phyloP scores from a whole-genome alignment of 805 yeast species.

The Saccharomycopsis babjevae region DNA sequence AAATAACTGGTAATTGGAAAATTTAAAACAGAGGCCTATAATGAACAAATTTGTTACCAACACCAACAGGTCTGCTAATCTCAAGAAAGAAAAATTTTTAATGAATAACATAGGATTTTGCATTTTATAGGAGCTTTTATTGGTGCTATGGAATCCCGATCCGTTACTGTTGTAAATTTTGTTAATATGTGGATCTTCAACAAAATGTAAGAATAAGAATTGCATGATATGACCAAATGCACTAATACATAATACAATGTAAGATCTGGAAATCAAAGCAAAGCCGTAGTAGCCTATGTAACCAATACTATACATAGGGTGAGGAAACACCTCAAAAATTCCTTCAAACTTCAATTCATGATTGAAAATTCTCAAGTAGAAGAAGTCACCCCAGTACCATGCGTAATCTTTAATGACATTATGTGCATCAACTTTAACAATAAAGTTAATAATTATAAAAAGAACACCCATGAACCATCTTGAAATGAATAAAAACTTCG shows the following conservation, averaged over 20 bases:
- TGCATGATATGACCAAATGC: constrained; percentile 68
- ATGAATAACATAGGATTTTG: constrained; percentile 50
- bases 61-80: constrained; percentile 54
- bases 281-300: constrained; percentile 81
- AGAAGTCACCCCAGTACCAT: constrained; percentile 94
- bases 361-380: constrained; percentile 62
- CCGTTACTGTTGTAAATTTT: constrained; percentile 41
- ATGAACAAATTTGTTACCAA: constrained; percentile 33
- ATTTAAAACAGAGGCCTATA: constrained; percentile 25
- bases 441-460: constrained; percentile 60
- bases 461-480: constrained; percentile 50
- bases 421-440: constrained; percentile 85
- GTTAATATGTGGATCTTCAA: constrained; percentile 82
- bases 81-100: constrained; percentile 49
- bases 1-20: constrained; percentile 18
- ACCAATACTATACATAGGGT: constrained; percentile 88
- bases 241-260: constrained; percentile 58
- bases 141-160: constrained; percentile 26
- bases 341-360: constrained; percentile 73
- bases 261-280: constrained; percentile 66
- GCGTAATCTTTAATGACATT: constrained; percentile 83
- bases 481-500: constrained; percentile 33
- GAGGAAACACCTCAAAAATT: constrained; percentile 82
- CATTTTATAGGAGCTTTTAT: constrained; percentile 30
- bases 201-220: constrained; percentile 60